Base-by-base conservation (phyloP, 208 protist species). In the Leishmania turanica region DNA sequence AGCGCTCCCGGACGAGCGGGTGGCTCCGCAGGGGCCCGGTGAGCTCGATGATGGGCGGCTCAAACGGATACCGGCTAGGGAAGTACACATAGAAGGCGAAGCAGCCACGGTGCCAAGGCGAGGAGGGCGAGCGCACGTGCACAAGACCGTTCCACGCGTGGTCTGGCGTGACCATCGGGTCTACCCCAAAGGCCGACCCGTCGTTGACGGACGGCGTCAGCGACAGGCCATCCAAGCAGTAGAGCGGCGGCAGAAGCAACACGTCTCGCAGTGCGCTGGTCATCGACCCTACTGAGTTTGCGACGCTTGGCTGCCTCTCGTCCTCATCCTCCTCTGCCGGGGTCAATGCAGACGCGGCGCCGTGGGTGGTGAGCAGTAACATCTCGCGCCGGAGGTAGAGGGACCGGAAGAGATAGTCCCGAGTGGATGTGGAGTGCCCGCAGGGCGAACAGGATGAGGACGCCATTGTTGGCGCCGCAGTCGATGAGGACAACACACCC, bases 21-120 rank as follows among this genome's bases (percentile, higher is more conserved):
- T 96, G 92, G 71, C 92, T 96, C 56, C 69, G 82, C 51, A 93
- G 78, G 19, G 85, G 81, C 5, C 47, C 71, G 0, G 82, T 77
- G 53, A 93, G 84, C 77, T 90, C 82, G 13, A 95, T 83, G n/a
- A 83, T 74, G 24, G 92, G 91, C 9, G 82, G 86, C 82, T 92
- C 92, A 56, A 93, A 93, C 0, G 92, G 92, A 77, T 96, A 94
- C 54, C 87, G 85, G 34, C 84, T 77, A 53, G 92, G 92, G 47
- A 95, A 85, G 65, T 82, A 79, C 27, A 92, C 88, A 56, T 84
- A 81, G 62, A 96, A 94, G 34, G 82, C 64, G 42, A 96, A 94
- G 81, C 87, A 87, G 58, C 89, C 92, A 73, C 87, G 73, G 80
- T 89, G 89, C 92, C 92, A 96, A 77, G 92, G 92, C 3, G 91